Percentiles rank a stretch among this genome's conserved stretches.
Evolutionary conservation across 257 asterid genomes (phyloP).

Genomic region (Salvia splendens): DNA sequence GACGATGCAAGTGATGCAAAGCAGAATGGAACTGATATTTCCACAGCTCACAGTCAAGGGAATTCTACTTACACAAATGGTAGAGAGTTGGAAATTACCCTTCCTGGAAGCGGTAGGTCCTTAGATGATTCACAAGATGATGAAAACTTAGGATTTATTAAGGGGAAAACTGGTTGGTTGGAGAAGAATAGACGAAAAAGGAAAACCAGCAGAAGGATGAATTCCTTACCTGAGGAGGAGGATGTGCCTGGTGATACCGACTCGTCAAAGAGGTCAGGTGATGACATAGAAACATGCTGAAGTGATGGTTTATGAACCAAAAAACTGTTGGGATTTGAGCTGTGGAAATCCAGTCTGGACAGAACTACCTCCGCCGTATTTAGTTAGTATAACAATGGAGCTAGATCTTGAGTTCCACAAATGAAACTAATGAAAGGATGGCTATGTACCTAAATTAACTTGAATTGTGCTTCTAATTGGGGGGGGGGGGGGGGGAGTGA

Average conservation of each 20-base stretch:
- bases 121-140: constrained; percentile 34
- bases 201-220: constrained; percentile 60
- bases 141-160: constrained; percentile 33
- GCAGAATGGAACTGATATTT: constrained; percentile 45
- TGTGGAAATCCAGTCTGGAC: constrained; percentile 30
- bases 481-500: constrained; percentile 45
- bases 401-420: constrained; percentile 32
- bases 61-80: constrained; percentile 26
- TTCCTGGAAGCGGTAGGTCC: constrained; percentile 30
- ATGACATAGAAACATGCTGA: constrained; percentile 38
- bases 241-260: constrained; percentile 38
- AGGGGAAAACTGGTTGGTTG: constrained; percentile 16
- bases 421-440: constrained; percentile 29
- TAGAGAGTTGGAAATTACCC: constrained; percentile 37
- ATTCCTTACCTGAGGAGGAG: constrained; percentile 68
- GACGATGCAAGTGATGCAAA: constrained; percentile 35
- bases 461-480: constrained; percentile 38
- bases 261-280: constrained; percentile 41
- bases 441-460: constrained; percentile 34
- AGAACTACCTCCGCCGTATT: not conserved
- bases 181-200: constrained; percentile 43
- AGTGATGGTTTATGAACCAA: constrained; percentile 36
- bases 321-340: constrained; percentile 29
- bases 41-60: constrained; percentile 37
- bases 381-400: constrained; percentile 21